Percentiles rank a stretch among this genome's conserved stretches.
phyloP scores from a whole-genome alignment of 2,329 filamentous ascomycete genomes.

The Pleomassaria siparia region DNA sequence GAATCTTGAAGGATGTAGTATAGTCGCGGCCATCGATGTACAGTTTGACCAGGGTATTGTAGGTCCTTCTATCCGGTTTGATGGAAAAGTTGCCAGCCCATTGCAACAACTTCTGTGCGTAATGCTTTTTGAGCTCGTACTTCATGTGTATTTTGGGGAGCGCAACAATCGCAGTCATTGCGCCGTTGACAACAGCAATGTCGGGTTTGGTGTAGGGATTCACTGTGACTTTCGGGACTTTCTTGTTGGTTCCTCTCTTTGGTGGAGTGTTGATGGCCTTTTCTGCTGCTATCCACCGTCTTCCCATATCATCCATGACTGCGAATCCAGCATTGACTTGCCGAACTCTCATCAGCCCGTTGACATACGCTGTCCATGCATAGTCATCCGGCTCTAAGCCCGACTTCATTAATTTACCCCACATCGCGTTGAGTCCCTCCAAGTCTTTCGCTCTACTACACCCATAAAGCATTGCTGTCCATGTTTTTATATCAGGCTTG shows the following conservation, averaged over 20 bases:
- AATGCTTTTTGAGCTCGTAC: constrained; percentile 45
- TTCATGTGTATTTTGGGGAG: constrained; percentile 27
- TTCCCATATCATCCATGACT: constrained; percentile 67
- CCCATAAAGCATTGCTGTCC: constrained; percentile 72
- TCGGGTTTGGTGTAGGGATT: constrained; percentile 58
- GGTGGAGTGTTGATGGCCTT: constrained; percentile 10
- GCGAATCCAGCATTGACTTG: constrained; percentile 59
- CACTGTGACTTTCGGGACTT: constrained; percentile 21
- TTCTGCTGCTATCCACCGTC: constrained; percentile 55
- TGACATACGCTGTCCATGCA: constrained; percentile 72
- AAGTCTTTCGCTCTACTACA: constrained; percentile 63
- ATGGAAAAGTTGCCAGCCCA: constrained; percentile 50
- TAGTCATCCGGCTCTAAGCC: constrained; percentile 62
- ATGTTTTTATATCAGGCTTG: constrained; percentile 64
- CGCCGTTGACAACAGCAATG: constrained; percentile 69
- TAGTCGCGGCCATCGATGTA: constrained; percentile 55
- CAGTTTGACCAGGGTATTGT: constrained; percentile 69
- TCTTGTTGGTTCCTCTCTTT: constrained; percentile 15
- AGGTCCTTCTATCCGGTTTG: constrained; percentile 53
- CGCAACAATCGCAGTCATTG: constrained; percentile 62
- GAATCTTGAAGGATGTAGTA: constrained; percentile 54
- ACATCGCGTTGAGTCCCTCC: constrained; percentile 65
- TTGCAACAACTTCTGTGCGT: constrained; percentile 42
- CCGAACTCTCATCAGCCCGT: constrained; percentile 62
- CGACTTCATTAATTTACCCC: constrained; percentile 62